Conservation (phyloP, 129 eudicot genomes). For the Artemisia annua region DNA sequence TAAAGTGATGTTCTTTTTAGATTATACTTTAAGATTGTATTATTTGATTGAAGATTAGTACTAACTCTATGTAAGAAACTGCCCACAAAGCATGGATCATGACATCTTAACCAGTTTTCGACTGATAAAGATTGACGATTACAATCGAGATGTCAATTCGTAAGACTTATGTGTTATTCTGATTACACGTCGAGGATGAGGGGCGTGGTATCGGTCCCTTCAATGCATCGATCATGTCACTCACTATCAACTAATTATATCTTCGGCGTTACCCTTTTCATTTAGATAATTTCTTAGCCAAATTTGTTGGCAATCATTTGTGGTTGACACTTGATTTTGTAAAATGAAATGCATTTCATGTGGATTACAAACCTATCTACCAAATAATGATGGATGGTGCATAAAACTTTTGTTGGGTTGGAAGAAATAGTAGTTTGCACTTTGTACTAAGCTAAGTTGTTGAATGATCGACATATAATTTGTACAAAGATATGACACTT, state of each 20-base stretch:
- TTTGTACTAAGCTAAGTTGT: neutral
- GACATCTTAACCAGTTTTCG: neutral
- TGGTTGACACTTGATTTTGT: neutral
- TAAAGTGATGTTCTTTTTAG: neutral
- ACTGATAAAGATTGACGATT: neutral
- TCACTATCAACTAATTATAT: neutral
- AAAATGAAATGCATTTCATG: no score
- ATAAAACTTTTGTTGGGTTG: no score
- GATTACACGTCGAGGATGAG: neutral
- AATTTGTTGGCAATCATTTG: slow-evolving; percentile 5
- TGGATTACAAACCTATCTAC: no score
- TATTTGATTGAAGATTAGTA: neutral
- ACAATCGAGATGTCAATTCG: neutral
- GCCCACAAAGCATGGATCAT: neutral
- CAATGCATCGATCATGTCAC: neutral
- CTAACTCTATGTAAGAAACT: neutral
- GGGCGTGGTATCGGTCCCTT: slow-evolving; percentile 5
- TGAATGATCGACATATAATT: neutral
- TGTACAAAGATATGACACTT: no score
- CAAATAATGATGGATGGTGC: no score
- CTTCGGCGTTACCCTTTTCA: neutral
- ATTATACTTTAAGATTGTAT: neutral
- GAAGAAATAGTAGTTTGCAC: no score
- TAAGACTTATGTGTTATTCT: neutral
- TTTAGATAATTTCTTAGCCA: neutral